These are phyloP conservation scores for Bacterosira constricta DNA, from an alignment of 108 stramenopile species.

Conservation along the genomic window DNA sequence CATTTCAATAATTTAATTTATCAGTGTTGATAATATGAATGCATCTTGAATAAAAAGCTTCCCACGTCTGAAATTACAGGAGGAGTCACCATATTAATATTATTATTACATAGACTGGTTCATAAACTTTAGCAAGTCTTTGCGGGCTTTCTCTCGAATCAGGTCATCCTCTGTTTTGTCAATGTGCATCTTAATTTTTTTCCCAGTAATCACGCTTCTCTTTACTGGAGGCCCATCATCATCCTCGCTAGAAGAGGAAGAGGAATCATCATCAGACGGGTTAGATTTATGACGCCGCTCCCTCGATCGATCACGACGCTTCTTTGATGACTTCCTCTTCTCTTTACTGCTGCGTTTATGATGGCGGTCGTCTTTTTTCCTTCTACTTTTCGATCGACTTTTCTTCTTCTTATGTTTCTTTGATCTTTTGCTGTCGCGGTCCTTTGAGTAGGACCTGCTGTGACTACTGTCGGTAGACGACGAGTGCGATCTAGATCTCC, in stretches of 20 bases:
- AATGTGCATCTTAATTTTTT: constrained; percentile 83
- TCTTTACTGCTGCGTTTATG: constrained; percentile 3
- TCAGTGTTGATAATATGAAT: no score
- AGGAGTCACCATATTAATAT: no score
- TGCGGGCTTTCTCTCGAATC: constrained; percentile 73
- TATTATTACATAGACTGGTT: constrained; percentile 62
- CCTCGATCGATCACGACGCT: constrained; percentile 3
- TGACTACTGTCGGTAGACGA: no score
- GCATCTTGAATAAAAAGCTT: no score
- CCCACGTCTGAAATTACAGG: no score
- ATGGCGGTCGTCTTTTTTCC: background rate
- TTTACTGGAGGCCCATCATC: constrained; percentile 54
- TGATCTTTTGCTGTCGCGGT: background rate
- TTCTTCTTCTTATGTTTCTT: background rate
- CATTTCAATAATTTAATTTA: no score
- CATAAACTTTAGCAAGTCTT: constrained; percentile 82
- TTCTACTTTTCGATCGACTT: background rate
- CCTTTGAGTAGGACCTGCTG: no score
- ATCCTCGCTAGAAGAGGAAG: background rate
- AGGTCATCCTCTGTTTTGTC: constrained; percentile 84
- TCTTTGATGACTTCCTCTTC: background rate
- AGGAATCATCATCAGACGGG: constrained; percentile 7
- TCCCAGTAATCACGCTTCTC: constrained; percentile 79
- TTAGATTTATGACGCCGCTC: constrained; percentile 12
- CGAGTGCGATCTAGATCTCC: background rate